Base-by-base conservation (phyloP, 768 basidiomycete genomes). In the Podaxis rugospora region DNA sequence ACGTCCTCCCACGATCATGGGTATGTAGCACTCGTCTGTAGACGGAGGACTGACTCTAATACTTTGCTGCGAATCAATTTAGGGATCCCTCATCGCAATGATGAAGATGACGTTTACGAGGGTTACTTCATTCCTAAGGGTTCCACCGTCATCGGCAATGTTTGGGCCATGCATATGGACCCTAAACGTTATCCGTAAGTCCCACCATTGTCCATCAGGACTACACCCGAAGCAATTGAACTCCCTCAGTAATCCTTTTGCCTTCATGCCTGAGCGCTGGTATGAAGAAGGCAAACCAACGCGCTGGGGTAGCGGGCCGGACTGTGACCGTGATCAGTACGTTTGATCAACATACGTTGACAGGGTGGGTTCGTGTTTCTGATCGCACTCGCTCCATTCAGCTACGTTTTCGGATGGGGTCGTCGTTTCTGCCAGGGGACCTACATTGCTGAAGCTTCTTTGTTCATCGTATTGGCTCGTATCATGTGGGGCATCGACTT, bases 221-320 rank as follows among this genome's bases (percentile, higher is more conserved):
- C 23, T 14, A 13, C 14, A 7, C n/a, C 36, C 18, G 14, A 27
- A n/a, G 16, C 27, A 13, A 23, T 32, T 16, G 47, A 53, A 28
- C 25, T 61, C 13, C 25, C 25, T 23, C 36, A 66, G 65, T 2
- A 69, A 68, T 16, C 67, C 73, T 10, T 65, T 63, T 2, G 68
- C 71, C 23, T 74, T 69, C 52, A 55, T 65, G 1, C 74, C 74
- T 1, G 74, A 75, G 49, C 69, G 75, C 23, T 76, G 74, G 55
- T 68, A 72, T 28, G 49, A 56, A 2, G 58, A 64, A 37, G 64
- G 62, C 25, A 62, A 66, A 27, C 61, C 67, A 14, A 64, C 61
- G 25, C 60, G 64, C 49, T 68, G 67, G 68, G 67, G 66, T 32
- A 65, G 65, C 51, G 68, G 67, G 3, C 68, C 71, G 13, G 67